Base-by-base conservation (phyloP, 83 land plant genomes). In the Isoetes engelmannii region DNA sequence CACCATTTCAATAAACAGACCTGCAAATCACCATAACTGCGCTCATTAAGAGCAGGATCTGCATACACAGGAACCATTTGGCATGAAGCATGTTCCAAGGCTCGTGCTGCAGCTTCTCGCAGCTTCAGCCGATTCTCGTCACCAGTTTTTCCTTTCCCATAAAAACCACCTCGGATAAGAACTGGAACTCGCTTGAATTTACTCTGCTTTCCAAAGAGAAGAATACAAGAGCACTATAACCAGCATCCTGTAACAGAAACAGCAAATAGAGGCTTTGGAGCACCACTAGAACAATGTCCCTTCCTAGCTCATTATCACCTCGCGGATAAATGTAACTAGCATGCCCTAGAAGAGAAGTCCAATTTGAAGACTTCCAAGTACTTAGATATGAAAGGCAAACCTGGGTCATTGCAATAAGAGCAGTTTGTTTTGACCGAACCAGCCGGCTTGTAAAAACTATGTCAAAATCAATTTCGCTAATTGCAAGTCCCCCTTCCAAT, bases 401-500 rank as follows among this genome's bases (percentile, higher is more conserved):
- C 83, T 81, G 82, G 12, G 83, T 81, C 83, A 81, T 81, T 21
- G 83, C 83, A 47, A 81, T 73, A 48, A 81, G 82, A 43, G 83
- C 83, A 49, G 83, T 81, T 74, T 81, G 83, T 63, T 81, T 81
- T 57, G 83, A 56, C n/a, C 83, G 73, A 43, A 78, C 83, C 7
- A 81, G 65, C 42, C 83, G 78, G 48, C 83, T 81, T 6, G 83
- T 81, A 60, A 81, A 81, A 42, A 81, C 70, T 44, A 81, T 78
- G 57, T 81, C 83, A 65, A 81, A 81, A 65, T 81, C 83, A 50
- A 81, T 81, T 56, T 69, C 82, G 66, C 82, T 74, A 3, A 81
- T 74, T 57, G 83, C 81, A 53, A 63, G 64, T 66, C 83, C 83
- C 21, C 83, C 77, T 19, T 73, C 83, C 44, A 81, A 48, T 8